These are phyloP conservation scores for Onygenales sp. DNA, from an alignment of 2,329 filamentous ascomycete species.

Conservation along the genomic window DNA sequence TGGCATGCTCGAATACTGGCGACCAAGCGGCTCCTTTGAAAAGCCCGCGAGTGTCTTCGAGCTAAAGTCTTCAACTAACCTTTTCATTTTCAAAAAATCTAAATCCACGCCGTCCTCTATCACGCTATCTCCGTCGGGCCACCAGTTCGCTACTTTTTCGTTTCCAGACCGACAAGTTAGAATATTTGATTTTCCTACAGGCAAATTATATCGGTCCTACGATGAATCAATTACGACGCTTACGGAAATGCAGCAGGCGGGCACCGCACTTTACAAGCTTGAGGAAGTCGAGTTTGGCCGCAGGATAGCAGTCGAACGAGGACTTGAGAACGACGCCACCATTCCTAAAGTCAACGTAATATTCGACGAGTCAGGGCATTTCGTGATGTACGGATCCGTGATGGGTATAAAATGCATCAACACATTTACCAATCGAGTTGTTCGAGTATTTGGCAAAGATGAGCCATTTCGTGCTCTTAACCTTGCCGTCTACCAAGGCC, in stretches of 20 bases:
- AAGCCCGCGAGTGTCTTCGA: constrained; percentile 88
- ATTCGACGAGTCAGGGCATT: constrained; percentile 94
- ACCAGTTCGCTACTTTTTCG: constrained; percentile 80
- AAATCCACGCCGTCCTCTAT: constrained; percentile 77
- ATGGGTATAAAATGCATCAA: constrained; percentile 92
- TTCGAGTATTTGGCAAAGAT: constrained; percentile 83
- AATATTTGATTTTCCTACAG: constrained; percentile 83
- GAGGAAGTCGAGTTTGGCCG: constrained; percentile 90
- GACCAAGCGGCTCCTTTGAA: constrained; percentile 64
- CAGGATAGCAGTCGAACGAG: constrained; percentile 73
- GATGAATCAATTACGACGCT: constrained; percentile 87
- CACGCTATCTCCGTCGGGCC: constrained; percentile 74
- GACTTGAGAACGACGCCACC: constrained; percentile 63
- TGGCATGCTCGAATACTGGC: constrained; percentile 97
- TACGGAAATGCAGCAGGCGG: constrained; percentile 93
- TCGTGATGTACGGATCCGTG: constrained; percentile 88
- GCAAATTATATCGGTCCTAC: constrained; percentile 82
- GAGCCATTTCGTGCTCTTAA: constrained; percentile 79
- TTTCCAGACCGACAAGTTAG: constrained; percentile 89
- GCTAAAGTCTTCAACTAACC: constrained; percentile 84
- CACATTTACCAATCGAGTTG: constrained; percentile 83
- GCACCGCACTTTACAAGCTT: constrained; percentile 67
- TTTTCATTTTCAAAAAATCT: constrained; percentile 95
- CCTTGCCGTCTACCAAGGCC: constrained; percentile 83
- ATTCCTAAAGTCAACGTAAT: constrained; percentile 71